Percentiles rank a stretch among this genome's conserved stretches.
Conservation (phyloP, 768 basidiomycete genomes). For the Gloeostereum incarnatum region DNA sequence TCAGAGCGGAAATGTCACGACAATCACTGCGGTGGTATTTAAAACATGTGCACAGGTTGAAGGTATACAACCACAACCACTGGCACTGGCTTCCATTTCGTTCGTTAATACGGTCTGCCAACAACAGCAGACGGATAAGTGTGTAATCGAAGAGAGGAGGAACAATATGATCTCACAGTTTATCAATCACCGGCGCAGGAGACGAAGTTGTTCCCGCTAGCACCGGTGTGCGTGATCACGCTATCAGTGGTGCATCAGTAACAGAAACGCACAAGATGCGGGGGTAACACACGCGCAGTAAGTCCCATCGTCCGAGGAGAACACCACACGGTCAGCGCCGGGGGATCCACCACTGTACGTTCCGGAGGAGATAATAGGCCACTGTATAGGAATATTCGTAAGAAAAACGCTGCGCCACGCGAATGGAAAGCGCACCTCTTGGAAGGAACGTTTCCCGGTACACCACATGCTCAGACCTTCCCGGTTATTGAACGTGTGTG, state of each 20-base stretch:
- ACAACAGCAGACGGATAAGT: no score
- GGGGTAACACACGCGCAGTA: slow-evolving; percentile 16
- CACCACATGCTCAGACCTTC: slow-evolving; percentile 13
- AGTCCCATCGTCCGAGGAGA: slow-evolving; percentile 12
- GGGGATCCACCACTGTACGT: slow-evolving; percentile 14
- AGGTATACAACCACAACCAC: no score
- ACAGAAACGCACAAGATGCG: no score
- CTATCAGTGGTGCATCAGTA: no score
- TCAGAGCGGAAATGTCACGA: no score
- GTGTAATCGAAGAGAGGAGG: no score
- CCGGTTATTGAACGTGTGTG: slow-evolving; percentile 13
- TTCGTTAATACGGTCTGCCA: no score
- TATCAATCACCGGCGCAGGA: slow-evolving; percentile 4
- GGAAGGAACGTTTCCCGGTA: slow-evolving; percentile 8
- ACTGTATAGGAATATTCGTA: background rate
- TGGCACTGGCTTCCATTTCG: no score
- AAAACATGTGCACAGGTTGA: no score
- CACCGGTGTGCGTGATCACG: slow-evolving; percentile 7
- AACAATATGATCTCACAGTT: no score
- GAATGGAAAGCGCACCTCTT: slow-evolving; percentile 8
- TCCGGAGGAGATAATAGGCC: slow-evolving; percentile 13
- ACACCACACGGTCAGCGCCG: slow-evolving; percentile 16
- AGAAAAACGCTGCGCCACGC: background rate
- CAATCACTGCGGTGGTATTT: no score
- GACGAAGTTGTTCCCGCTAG: slow-evolving; percentile 6